A percentile compares a stretch with the other conserved stretches of the same genome.
phyloP scores from a whole-genome alignment of 2,329 filamentous ascomycete species.

The Pseudocercospora pini-densiflorae region DNA sequence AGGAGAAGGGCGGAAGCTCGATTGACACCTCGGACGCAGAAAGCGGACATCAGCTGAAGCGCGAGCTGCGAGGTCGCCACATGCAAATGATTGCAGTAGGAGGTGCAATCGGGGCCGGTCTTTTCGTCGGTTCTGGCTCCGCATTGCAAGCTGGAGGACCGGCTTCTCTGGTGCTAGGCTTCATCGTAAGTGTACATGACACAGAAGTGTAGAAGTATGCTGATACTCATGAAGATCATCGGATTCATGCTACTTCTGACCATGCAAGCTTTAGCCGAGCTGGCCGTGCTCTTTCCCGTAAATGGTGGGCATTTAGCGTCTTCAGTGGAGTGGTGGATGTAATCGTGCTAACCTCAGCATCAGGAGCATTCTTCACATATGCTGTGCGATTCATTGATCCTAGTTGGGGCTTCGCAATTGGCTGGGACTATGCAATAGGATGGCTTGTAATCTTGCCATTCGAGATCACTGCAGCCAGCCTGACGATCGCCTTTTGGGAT shows the following conservation, averaged over 20 bases:
- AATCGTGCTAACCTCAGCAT: slow-evolving; percentile 28
- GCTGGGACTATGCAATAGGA: slow-evolving; percentile 36
- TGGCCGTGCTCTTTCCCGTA: slow-evolving; percentile 88
- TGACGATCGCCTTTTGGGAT: slow-evolving; percentile 36
- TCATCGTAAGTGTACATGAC: slow-evolving; percentile 12
- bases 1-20: not conserved
- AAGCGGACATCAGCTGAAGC: slow-evolving; percentile 34
- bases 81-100: slow-evolving; percentile 43
- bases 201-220: not conserved
- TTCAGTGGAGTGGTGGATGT: not conserved
- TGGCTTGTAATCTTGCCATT: slow-evolving; percentile 30
- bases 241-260: slow-evolving; percentile 85
- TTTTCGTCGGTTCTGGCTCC: slow-evolving; percentile 58
- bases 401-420: slow-evolving; percentile 36
- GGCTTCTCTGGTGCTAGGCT: slow-evolving; percentile 43
- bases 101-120: slow-evolving; percentile 55
- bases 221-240: slow-evolving; percentile 20
- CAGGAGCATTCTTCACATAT: slow-evolving; percentile 47
- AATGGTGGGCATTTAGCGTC: slow-evolving; percentile 54
- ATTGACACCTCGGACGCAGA: not conserved
- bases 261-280: slow-evolving; percentile 87
- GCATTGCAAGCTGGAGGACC: slow-evolving; percentile 56
- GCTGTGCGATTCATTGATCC: slow-evolving; percentile 52
- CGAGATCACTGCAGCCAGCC: slow-evolving; percentile 35
- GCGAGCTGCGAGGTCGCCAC: slow-evolving; percentile 37